Evolutionary conservation across 2,329 filamentous ascomycete genomes (phyloP), one percentile per base, ranked within the genome.

Genomic region (Colletotrichum acutatum): DNA sequence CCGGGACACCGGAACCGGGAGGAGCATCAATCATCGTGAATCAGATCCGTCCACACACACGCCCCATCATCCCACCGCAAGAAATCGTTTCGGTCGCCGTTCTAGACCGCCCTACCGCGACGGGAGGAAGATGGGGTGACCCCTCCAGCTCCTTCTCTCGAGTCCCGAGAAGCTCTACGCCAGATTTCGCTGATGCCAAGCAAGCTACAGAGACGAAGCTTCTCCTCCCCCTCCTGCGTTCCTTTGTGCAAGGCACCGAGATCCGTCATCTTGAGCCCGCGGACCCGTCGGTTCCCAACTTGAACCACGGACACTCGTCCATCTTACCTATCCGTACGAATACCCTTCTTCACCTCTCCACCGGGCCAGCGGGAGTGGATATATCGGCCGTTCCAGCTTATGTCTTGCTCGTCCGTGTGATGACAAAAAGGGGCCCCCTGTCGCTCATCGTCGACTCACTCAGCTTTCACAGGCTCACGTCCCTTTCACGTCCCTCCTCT

Each of bases 311-410:
- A 66, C 24, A n/a, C 49, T n/a, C 19, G 11, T 22, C 42, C 7
- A 24, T 7, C 28, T 52, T n/a, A 12, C 37, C 37, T 42, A 5
- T 12, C 32, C 11, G 32, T 12, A 42, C 37, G 37, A 2, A 42
- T 6, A 42, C 42, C 3, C 42, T 49, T 49, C 42, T 49, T 49
- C 8, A 22, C 42, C 42, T 49, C 19, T 49, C 42, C 42, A 11
- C 19, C 4, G 19, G 42, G 56, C 70, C 60, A 61, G 60, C 28
- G 32, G 53, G 59, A 72, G 70, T 70, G 70, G 66, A 9, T 42
- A 65, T 66, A 66, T 70, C 60, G 70, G 46, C 70, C 66, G 69
- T 63, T 72, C 69, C 59, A 72, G 69, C 69, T 64, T 32, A n/a
- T 61, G 63, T 70, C 66, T 72, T 60, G 60, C 70, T 42, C 66